phyloP scores from a whole-genome alignment of 2,329 filamentous ascomycete genomes.

The Fusarium sororula region DNA sequence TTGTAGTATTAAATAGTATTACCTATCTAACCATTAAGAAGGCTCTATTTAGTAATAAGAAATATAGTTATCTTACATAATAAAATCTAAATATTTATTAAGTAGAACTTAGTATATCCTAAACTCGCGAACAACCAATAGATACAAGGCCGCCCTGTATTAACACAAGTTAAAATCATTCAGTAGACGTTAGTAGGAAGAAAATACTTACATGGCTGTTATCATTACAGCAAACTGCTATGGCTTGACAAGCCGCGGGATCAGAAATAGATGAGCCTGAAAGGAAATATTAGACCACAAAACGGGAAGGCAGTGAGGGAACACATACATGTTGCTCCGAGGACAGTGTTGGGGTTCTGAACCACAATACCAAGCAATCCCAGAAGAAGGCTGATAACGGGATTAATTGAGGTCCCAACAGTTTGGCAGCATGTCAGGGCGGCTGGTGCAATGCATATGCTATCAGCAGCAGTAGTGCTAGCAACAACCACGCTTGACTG shows the following conservation, averaged over 20 bases:
- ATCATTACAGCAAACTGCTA: not conserved
- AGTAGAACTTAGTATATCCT: not conserved
- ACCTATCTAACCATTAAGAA: no score
- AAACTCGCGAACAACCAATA: not conserved
- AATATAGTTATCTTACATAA: rapidly evolving
- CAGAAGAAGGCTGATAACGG: not conserved
- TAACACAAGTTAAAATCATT: not conserved
- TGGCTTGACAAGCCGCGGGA: not conserved
- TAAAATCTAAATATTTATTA: rapidly evolving
- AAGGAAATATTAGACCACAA: not conserved
- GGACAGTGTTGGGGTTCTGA: not conserved
- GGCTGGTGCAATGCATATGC: not conserved
- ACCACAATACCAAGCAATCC: not conserved
- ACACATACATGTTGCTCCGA: not conserved
- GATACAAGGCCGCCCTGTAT: not conserved
- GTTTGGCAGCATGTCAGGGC: not conserved
- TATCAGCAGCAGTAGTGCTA: not conserved
- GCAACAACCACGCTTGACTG: not conserved
- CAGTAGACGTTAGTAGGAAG: no score
- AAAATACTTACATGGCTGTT: not conserved
- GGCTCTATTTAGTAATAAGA: rapidly evolving
- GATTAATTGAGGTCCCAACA: not conserved
- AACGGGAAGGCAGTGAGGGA: rapidly evolving
- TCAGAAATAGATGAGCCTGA: not conserved
- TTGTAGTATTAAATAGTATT: rapidly evolving